Percentiles rank a stretch among this genome's conserved stretches.
phyloP scores from a whole-genome alignment of 179 eudicot species.

The Nepenthes alata region DNA sequence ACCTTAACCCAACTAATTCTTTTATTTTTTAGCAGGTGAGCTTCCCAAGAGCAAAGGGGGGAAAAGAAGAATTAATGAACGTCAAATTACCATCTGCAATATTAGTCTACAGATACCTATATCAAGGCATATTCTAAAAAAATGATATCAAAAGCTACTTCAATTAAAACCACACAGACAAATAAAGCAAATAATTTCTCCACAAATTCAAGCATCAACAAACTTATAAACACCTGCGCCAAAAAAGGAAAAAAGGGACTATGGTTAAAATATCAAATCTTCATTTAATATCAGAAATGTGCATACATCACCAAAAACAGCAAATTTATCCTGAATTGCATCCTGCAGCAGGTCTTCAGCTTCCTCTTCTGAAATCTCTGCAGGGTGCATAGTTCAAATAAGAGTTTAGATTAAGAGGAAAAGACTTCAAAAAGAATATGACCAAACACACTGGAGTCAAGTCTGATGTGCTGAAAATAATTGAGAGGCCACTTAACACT shows the following conservation, averaged over 20 bases:
- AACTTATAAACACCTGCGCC: too few species aligned
- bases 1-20: too few species aligned
- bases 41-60: too few species aligned
- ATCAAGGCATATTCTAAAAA: too few species aligned
- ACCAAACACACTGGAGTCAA: neutral
- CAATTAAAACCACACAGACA: neutral
- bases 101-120: too few species aligned
- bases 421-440: neutral
- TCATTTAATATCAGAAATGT: conserved; percentile 2
- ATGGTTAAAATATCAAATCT: neutral
- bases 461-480: conserved; percentile 3
- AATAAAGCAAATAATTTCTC: neutral
- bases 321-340: conserved; percentile 89
- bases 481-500: too few species aligned
- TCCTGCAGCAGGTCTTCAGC: conserved; percentile 90
- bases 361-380: conserved; percentile 93
- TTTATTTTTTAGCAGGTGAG: too few species aligned
- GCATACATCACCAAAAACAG: conserved; percentile 89
- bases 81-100: too few species aligned
- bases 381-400: conserved; percentile 15
- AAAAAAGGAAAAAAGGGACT: neutral
- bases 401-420: neutral
- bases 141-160: neutral
- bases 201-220: too few species aligned
- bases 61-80: too few species aligned